Evolutionary conservation across 176 grass and related monocot genomes (phyloP), one percentile per base, ranked within the genome.

Genomic region (Puccinellia tenuiflora): DNA sequence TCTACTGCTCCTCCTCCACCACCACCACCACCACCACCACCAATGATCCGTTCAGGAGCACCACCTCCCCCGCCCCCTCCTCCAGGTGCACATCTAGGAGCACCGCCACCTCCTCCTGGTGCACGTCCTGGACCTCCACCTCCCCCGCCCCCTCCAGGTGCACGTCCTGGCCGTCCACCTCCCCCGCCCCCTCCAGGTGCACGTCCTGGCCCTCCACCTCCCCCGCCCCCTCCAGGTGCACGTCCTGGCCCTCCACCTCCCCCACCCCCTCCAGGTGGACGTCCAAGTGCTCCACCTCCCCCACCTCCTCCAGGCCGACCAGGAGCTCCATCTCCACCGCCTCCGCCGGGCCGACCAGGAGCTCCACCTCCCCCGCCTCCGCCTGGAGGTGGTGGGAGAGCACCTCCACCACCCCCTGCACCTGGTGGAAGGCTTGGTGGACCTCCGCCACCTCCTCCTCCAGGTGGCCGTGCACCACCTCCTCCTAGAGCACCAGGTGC

Each of bases 401-500:
- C 86, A 47, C 88, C 86, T 76, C 90, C 92, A 42, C 92, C 94
- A 75, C 92, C 94, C 22, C 94, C 94, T 39, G 87, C 92, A 13
- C 92, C 92, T 43, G 77, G 85, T 65, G 78, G 70, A 62, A 82
- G 66, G 42, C 51, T 75, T 79, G 85, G 82, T 52, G 86, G 79
- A 20, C 91, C 88, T 75, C 91, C 91, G 60, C 87, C 94, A 21
- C 89, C 91, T 35, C 94, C 93, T 31, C 83, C 77, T 61, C 93
- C 77, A 57, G 80, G 90, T 84, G 79, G 69, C 40, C 94, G 90
- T 80, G 80, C 85, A 54, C 94, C 90, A 83, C 43, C 81, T 25
- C 91, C 96, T 77, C 96, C 93, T 71, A 90, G 93, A 85, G 93
- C 89, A 88, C 96, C 93, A 48, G 91, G 93, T 55, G 87, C 79